phyloP scores from a whole-genome alignment of 768 basidiomycete genomes.

The Rhizopogon vinicolor region DNA sequence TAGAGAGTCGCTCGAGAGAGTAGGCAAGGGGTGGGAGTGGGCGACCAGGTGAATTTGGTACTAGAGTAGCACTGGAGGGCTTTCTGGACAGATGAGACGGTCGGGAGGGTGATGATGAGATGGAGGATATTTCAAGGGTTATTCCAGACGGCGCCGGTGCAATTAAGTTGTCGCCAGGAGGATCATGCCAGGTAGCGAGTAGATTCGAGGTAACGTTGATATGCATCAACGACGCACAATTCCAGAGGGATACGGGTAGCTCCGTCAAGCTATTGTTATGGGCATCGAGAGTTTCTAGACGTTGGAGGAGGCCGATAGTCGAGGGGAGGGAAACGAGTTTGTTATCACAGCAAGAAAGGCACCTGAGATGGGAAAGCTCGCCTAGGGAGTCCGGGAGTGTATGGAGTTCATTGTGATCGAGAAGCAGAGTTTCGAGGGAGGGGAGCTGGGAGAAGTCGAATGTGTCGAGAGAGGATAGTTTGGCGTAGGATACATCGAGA shows the following conservation, averaged over 20 bases:
- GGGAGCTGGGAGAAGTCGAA: slow-evolving; percentile 66
- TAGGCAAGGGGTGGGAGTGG: slow-evolving; percentile 56
- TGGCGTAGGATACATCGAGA: slow-evolving; percentile 84
- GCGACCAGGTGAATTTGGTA: slow-evolving; percentile 22
- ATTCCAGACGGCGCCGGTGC: slow-evolving; percentile 16
- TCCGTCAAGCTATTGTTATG: slow-evolving; percentile 87
- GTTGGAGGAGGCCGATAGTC: slow-evolving; percentile 71
- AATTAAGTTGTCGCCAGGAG: slow-evolving; percentile 36
- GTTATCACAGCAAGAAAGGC: slow-evolving; percentile 89
- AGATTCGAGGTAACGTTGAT: slow-evolving; percentile 91
- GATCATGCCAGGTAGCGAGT: slow-evolving; percentile 66
- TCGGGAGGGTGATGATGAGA: slow-evolving; percentile 12
- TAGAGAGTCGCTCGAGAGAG: slow-evolving; percentile 73
- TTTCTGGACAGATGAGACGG: slow-evolving; percentile 16
- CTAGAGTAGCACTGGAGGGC: slow-evolving; percentile 28
- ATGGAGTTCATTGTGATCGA: slow-evolving; percentile 87
- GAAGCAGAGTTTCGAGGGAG: slow-evolving; percentile 62
- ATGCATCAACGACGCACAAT: slow-evolving; percentile 62
- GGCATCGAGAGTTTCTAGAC: slow-evolving; percentile 73
- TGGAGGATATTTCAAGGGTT: slow-evolving; percentile 15
- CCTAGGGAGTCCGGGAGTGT: slow-evolving; percentile 82
- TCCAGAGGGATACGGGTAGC: slow-evolving; percentile 78
- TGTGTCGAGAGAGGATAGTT: slow-evolving; percentile 80
- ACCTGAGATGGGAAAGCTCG: slow-evolving; percentile 62
- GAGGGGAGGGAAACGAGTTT: slow-evolving; percentile 71